Conservation (phyloP, 2,329 filamentous ascomycete species). For the Huntiella savannae region DNA sequence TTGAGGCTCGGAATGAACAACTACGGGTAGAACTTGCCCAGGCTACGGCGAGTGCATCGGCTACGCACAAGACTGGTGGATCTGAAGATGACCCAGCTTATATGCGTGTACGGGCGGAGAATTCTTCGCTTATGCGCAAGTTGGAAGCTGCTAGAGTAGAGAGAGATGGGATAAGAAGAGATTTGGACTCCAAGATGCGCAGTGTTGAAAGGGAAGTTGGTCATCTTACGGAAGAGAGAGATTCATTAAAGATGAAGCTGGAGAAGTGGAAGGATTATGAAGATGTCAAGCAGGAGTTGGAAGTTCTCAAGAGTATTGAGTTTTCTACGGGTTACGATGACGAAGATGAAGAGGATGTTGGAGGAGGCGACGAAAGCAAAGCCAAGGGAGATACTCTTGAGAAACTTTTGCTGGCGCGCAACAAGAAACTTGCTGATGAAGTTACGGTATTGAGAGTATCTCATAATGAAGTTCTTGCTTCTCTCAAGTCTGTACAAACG, state of each 20-base stretch:
- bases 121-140: conserved; percentile 76
- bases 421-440: conserved; percentile 92
- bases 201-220: conserved; percentile 62
- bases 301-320: conserved; percentile 94
- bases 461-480: conserved; percentile 72
- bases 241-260: conserved; percentile 60
- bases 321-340: conserved; percentile 83
- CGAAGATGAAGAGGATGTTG: conserved; percentile 16
- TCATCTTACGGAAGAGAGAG: conserved; percentile 60
- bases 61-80: conserved; percentile 36
- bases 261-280: conserved; percentile 89
- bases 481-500: conserved; percentile 63
- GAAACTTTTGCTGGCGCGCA: conserved; percentile 74
- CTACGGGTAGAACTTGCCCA: conserved; percentile 79
- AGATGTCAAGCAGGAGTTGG: conserved; percentile 85
- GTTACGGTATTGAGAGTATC: conserved; percentile 83
- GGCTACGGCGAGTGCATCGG: conserved; percentile 46
- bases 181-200: conserved; percentile 56
- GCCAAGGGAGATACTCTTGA: conserved; percentile 63
- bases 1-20: conserved; percentile 89
- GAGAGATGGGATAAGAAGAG: conserved; percentile 59
- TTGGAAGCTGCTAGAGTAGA: conserved; percentile 70
- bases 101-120: conserved; percentile 77
- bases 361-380: conserved; percentile 23
- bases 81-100: conserved; percentile 82